Percentiles rank a stretch among this genome's conserved stretches.
Evolutionary conservation across 305 asterid species (phyloP).

Genomic region (Solanum aculeatissimum): DNA sequence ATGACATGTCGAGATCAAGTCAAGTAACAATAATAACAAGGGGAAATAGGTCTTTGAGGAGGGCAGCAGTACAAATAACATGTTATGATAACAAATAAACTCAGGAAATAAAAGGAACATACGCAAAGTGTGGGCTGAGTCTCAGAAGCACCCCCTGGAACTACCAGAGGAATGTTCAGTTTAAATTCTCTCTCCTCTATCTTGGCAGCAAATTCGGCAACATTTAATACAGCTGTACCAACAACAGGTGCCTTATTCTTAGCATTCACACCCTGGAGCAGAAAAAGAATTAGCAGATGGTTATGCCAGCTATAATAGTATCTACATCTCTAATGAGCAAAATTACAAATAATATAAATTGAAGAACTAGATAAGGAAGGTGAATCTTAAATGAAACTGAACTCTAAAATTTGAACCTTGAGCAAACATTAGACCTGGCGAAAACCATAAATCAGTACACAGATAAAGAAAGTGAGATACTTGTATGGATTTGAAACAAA

Average conservation of each 20-base stretch:
- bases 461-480: background rate
- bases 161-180: conserved; percentile 50
- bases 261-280: conserved; percentile 35
- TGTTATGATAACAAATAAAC: background rate
- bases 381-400: background rate
- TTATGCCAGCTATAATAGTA: background rate
- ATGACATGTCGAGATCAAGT: background rate
- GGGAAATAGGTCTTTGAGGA: background rate
- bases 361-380: background rate
- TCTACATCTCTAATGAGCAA: background rate
- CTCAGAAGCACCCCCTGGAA: conserved; percentile 33
- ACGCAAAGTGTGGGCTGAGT: conserved; percentile 46
- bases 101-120: conserved; percentile 4
- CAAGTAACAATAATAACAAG: background rate
- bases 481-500: background rate
- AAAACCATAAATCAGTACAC: background rate
- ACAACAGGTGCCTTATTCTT: conserved; percentile 51
- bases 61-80: background rate
- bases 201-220: conserved; percentile 69
- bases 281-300: background rate
- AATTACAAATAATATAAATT: background rate
- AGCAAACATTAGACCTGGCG: background rate
- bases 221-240: conserved; percentile 61
- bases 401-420: background rate
- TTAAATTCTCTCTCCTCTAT: conserved; percentile 39